A percentile compares a stretch with the other conserved stretches of the same genome.
These are phyloP conservation scores for Copromyces sp. DNA, from an alignment of 495 filamentous ascomycete species.

Conservation along the genomic window DNA sequence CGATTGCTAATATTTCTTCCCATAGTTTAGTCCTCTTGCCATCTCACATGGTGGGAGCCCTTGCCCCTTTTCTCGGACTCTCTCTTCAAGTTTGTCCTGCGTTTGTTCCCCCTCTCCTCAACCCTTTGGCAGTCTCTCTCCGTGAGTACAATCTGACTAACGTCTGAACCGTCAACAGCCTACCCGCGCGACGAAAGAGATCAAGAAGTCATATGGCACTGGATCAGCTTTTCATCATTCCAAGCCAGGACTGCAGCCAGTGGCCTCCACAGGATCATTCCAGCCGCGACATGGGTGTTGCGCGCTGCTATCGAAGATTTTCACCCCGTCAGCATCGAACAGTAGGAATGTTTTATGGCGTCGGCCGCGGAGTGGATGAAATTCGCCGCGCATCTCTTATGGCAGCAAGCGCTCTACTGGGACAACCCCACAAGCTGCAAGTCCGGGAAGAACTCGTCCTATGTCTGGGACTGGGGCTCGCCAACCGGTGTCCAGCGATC, in stretches of 20 bases:
- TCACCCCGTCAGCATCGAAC: background rate
- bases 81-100: background rate
- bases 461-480: background rate
- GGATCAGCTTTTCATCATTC: background rate
- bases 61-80: background rate
- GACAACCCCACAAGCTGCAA: background rate
- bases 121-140: background rate
- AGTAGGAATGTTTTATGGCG: background rate
- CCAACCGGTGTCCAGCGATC: background rate
- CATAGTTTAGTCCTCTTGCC: background rate
- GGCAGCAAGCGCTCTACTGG: background rate
- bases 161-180: background rate
- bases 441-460: background rate
- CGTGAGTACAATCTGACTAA: background rate
- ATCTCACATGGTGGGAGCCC: background rate
- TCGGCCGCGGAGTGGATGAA: background rate
- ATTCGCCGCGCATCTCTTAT: background rate
- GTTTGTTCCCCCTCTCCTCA: background rate
- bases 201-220: background rate
- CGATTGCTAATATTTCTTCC: background rate
- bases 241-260: background rate
- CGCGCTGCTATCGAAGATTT: slow-evolving; percentile 1
- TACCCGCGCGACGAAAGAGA: background rate
- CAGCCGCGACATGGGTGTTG: background rate
- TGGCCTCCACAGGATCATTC: background rate